These are phyloP conservation scores for Alternaria burnsii DNA, from an alignment of 2,329 filamentous ascomycete genomes.

Conservation along the genomic window DNA sequence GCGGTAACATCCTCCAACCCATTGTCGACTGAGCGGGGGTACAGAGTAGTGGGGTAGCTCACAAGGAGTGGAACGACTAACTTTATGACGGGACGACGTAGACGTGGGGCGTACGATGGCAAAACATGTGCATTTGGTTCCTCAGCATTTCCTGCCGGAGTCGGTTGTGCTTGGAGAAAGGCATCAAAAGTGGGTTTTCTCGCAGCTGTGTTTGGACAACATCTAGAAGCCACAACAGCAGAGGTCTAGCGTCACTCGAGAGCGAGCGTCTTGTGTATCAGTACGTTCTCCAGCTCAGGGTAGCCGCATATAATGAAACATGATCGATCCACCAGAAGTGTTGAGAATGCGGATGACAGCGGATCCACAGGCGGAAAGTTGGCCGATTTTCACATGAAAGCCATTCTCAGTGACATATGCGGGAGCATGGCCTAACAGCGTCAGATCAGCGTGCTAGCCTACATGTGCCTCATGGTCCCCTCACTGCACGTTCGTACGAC, in stretches of 20 bases:
- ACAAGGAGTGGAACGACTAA: constrained; percentile 16
- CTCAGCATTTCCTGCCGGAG: constrained; percentile 45
- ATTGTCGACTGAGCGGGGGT: constrained; percentile 35
- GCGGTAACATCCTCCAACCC: constrained; percentile 51
- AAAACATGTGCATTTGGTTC: constrained; percentile 37
- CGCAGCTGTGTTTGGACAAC: constrained; percentile 27
- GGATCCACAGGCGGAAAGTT: constrained; percentile 24
- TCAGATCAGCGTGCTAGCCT: constrained; percentile 21
- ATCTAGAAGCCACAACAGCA: constrained; percentile 23
- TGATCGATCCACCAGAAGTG: constrained; percentile 25
- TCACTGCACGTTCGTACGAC: constrained; percentile 10
- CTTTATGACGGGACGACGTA: constrained; percentile 27
- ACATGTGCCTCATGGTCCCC: constrained; percentile 16
- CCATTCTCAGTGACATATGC: constrained; percentile 18
- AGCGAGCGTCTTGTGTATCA: constrained; percentile 24
- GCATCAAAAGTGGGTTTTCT: constrained; percentile 30
- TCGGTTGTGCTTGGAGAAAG: constrained; percentile 39
- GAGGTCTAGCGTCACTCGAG: constrained; percentile 23
- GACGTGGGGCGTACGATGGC: constrained; percentile 25
- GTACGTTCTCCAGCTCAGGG: constrained; percentile 26
- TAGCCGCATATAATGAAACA: constrained; percentile 36
- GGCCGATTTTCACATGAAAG: constrained; percentile 44
- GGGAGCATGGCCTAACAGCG: constrained; percentile 15
- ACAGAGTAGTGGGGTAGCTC: constrained; percentile 7
- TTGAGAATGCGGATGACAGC: constrained; percentile 24